These are phyloP conservation scores for Nemania diffusa DNA, from an alignment of 2,329 filamentous ascomycete species.

Conservation along the genomic window DNA sequence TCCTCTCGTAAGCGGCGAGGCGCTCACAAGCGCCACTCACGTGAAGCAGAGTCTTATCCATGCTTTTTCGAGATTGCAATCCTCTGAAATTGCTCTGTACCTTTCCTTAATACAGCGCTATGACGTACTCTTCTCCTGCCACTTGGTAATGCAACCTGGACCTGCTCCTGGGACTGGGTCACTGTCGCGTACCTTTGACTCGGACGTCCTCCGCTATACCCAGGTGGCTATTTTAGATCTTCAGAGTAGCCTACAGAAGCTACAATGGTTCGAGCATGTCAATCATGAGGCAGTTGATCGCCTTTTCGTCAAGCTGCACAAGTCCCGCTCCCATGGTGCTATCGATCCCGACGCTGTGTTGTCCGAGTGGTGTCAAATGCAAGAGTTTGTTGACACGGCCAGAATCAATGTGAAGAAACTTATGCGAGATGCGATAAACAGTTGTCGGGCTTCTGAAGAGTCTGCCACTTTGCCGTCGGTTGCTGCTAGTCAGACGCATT, in stretches of 20 bases:
- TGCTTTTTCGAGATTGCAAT: background rate
- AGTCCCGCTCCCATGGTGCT: background rate
- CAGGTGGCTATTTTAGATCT: background rate
- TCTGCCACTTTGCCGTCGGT: background rate
- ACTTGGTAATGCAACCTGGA: background rate
- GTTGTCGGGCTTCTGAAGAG: background rate
- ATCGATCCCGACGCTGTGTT: constrained; percentile 4
- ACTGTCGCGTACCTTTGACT: background rate
- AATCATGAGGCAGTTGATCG: constrained; percentile 12
- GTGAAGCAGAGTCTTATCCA: background rate
- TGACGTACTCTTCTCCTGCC: constrained; percentile 1
- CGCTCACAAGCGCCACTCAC: background rate
- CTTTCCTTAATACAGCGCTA: constrained; percentile 8
- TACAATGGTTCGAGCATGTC: constrained; percentile 17
- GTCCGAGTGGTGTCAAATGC: constrained; percentile 6
- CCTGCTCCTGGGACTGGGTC: background rate
- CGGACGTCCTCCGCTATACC: background rate
- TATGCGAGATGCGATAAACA: background rate
- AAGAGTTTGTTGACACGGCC: background rate
- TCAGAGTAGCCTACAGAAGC: background rate
- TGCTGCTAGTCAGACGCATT: background rate
- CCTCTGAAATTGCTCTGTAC: background rate
- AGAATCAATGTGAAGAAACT: background rate
- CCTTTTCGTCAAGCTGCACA: constrained; percentile 5
- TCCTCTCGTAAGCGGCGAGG: background rate